Evolutionary conservation across 805 yeast species (phyloP), one percentile per base, ranked within the genome.

Genomic region (Millerago galiae): DNA sequence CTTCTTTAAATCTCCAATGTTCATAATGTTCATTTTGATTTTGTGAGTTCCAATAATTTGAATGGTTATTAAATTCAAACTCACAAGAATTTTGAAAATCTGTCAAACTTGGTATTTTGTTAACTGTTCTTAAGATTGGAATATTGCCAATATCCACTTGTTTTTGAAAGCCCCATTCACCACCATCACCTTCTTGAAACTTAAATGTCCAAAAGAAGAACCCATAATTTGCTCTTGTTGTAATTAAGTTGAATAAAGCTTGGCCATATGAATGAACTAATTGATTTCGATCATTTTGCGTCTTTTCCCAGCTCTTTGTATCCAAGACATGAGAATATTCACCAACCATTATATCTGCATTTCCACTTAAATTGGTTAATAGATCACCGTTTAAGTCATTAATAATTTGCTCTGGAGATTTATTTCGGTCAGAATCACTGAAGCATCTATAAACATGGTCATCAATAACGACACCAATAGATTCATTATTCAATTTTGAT

Each of bases 121-220:
- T 54, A 8, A 58, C 54, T n/a, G 43, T 32, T 0, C 53, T 48
- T 34, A 71, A 46, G 13, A 59, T 43, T 5, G 77, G 74, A 18
- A 79, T 60, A 8, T 79, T 75, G 1, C 87, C 88, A 40, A 65
- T 63, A 17, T 81, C 79, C 16, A 72, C 66, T 89, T 85, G 86
- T 30, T 88, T 84, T 18, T 73, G 71, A 63, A 87, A 82, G 38
- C 93, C 97, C 98, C 98, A 91, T 64, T 88, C 97, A 13, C 98
- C 98, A 34, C 97, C 97, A 56, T 81, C 83, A 2, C 97, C 97
- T 44, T 79, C 71, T 58, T 83, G 77, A 57, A 90, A 90, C 63
- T 88, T 87, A 60, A 66, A 84, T 2, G 96, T 85, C 98, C 98
- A 91, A 63, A 93, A 91, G 61, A 73, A 90, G 45, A 76, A 71